A percentile compares a stretch with the other conserved stretches of the same genome.
These are phyloP conservation scores for Metschnikowia lochheadii DNA, from an alignment of 805 yeast species.

Conservation along the genomic window DNA sequence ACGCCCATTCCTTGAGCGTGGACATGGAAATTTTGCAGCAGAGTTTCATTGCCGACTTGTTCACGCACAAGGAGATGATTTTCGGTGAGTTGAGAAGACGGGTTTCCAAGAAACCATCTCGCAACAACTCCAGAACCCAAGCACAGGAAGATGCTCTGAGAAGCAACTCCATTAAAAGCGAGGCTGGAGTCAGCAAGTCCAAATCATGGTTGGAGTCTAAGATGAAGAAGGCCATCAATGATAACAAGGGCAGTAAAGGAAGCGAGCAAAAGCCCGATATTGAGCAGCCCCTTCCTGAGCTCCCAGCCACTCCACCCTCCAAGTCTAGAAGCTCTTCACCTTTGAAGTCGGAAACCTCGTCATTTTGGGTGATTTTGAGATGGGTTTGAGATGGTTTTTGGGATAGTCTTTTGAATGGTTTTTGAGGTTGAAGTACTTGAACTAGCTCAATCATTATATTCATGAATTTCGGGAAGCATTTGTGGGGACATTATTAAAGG, in stretches of 20 bases:
- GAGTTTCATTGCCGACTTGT: slow-evolving; percentile 57
- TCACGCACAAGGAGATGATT: slow-evolving; percentile 55
- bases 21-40: slow-evolving; percentile 35
- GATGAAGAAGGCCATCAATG: slow-evolving; percentile 9
- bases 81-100: slow-evolving; percentile 55
- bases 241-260: slow-evolving; percentile 1
- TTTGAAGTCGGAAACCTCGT: slow-evolving; percentile 7
- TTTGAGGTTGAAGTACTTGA: no score
- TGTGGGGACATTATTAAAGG: no score
- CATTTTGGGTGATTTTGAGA: no score
- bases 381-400: no score
- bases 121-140: slow-evolving; percentile 8
- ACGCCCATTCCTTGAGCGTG: slow-evolving; percentile 10
- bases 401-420: no score
- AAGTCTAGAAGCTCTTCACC: slow-evolving; percentile 13
- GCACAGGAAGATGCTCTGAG: slow-evolving; percentile 1
- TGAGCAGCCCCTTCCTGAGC: slow-evolving; percentile 5
- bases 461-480: no score
- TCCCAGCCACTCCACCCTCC: slow-evolving; percentile 22
- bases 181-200: not conserved
- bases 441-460: no score
- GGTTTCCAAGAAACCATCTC: slow-evolving; percentile 22
- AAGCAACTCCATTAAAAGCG: slow-evolving; percentile 5
- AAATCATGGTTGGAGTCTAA: slow-evolving; percentile 10
- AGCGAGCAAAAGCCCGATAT: not conserved